Evolutionary conservation across 495 filamentous ascomycete species (phyloP), one percentile per base, ranked within the genome.

Genomic region (Gamarada debralockiae): DNA sequence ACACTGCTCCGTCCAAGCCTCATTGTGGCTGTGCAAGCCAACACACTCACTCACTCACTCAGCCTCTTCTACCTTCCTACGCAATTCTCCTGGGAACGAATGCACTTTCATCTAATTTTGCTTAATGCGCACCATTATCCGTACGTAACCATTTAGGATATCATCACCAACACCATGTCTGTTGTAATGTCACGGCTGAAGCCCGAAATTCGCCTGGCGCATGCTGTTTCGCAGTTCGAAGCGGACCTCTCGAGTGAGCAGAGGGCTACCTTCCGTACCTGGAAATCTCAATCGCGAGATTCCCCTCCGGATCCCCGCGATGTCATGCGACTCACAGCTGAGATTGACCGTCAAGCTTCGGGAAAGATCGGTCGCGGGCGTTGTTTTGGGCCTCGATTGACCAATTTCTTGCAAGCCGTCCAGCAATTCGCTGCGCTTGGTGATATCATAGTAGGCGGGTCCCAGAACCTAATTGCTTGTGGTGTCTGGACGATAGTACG

Each of bases 401-500:
- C 60, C 6, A 73, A 69, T 46, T 57, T 74, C 27, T 60, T 77
- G 29, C 58, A 75, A 45, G 56, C 65, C 15, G 63, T 72, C 31
- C 71, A 77, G 42, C 69, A 73, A 52, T 74, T 67, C 48, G 69
- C 69, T 22, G 65, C 66, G 12, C 53, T 73, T 22, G 71, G 70
- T 20, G 72, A 77, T 53, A 65, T 74, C 13, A 47, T 73, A 13
- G 56, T 73, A 12, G 72, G 72, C 4, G 71, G 68, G 3, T 66
- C 67, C 15, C 72, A 74, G 60, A 74, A 74, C 55, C 46, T 75
- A 18, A 62, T 77, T 25, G 71, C 72, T 37, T 70, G 71, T 57
- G 65, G 71, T 22, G 67, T 73, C 10, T 77, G 71, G 73, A 61
- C 66, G 6, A 25, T 70, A n/a, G 64, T 74, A 13, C 62, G 69